Percentiles rank a stretch among this genome's conserved stretches.
Evolutionary conservation across 2,329 filamentous ascomycete genomes (phyloP).

Genomic region (Domatiomyces catenatus): DNA sequence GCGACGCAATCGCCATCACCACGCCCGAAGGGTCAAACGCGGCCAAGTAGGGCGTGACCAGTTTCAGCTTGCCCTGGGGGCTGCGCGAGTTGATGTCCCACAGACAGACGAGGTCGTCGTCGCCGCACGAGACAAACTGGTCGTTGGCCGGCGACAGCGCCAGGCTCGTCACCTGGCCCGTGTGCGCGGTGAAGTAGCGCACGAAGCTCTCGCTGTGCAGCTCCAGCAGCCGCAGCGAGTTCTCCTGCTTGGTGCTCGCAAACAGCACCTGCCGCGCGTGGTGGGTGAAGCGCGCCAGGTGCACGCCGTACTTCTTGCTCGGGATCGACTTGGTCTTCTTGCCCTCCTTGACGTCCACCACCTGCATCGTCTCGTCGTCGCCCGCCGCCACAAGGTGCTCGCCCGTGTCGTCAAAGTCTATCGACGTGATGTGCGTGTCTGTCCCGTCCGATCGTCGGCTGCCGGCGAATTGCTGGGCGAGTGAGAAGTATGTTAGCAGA

Average conservation of each 20-base stretch:
- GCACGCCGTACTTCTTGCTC: slow-evolving; percentile 93
- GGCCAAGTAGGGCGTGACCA: slow-evolving; percentile 66
- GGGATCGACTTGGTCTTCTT: slow-evolving; percentile 76
- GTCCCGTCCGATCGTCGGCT: slow-evolving; percentile 19
- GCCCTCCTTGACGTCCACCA: slow-evolving; percentile 87
- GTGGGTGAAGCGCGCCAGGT: slow-evolving; percentile 87
- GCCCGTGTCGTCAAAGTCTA: slow-evolving; percentile 93
- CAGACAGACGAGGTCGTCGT: slow-evolving; percentile 78
- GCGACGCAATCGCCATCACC: slow-evolving; percentile 79
- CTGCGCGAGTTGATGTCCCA: slow-evolving; percentile 78
- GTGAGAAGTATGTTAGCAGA: background rate
- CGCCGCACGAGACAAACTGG: slow-evolving; percentile 79
- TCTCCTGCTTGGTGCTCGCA: slow-evolving; percentile 84
- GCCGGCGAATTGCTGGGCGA: slow-evolving; percentile 39
- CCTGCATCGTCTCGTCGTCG: slow-evolving; percentile 86
- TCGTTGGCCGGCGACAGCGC: slow-evolving; percentile 74
- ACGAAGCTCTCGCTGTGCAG: slow-evolving; percentile 88
- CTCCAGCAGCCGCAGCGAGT: slow-evolving; percentile 75
- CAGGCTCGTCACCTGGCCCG: slow-evolving; percentile 66
- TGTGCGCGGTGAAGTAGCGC: slow-evolving; percentile 88
- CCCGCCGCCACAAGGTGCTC: slow-evolving; percentile 82
- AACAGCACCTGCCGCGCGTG: slow-evolving; percentile 84
- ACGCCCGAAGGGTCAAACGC: slow-evolving; percentile 86
- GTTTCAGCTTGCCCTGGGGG: slow-evolving; percentile 62
- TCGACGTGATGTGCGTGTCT: slow-evolving; percentile 58